These are phyloP conservation scores for Moniliophthora roreri DNA, from an alignment of 1,284 basidiomycete genomes.

Conservation along the genomic window DNA sequence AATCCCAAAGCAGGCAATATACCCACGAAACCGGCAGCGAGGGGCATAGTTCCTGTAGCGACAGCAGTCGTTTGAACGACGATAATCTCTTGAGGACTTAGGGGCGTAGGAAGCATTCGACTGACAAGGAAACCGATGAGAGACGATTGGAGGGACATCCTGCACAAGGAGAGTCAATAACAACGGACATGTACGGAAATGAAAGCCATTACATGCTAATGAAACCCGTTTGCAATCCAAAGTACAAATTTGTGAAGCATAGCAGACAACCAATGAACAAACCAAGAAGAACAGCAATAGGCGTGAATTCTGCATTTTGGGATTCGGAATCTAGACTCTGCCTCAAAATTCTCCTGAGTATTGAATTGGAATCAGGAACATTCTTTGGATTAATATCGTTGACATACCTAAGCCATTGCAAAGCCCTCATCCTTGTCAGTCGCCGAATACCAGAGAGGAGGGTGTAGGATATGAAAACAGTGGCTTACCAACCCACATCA, in stretches of 20 bases:
- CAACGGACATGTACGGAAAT: constrained; percentile 1
- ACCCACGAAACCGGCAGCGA: constrained; percentile 93
- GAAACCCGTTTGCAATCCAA: constrained; percentile 79
- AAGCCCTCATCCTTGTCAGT: too few species aligned
- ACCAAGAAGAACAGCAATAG: constrained; percentile 47
- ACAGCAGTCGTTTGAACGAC: constrained; percentile 95
- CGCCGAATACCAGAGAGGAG: too few species aligned
- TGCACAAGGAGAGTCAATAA: constrained; percentile 27
- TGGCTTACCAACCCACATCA: too few species aligned
- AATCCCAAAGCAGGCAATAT: constrained; percentile 89
- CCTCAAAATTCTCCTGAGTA: too few species aligned
- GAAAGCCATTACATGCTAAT: constrained; percentile 56
- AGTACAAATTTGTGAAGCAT: constrained; percentile 77
- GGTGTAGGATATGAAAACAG: too few species aligned
- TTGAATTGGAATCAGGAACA: too few species aligned
- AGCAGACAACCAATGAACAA: constrained; percentile 71
- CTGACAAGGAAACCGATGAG: constrained; percentile 91
- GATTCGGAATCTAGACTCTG: neutral
- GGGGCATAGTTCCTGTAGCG: constrained; percentile 89
- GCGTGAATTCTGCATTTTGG: constrained; percentile 37
- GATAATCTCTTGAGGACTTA: constrained; percentile 89
- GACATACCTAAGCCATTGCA: too few species aligned
- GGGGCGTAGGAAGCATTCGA: constrained; percentile 65
- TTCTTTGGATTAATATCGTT: too few species aligned
- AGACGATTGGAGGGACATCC: constrained; percentile 96